Evolutionary conservation across 73 alveolate genomes (phyloP).

Genomic region (Effrenium voratum): DNA sequence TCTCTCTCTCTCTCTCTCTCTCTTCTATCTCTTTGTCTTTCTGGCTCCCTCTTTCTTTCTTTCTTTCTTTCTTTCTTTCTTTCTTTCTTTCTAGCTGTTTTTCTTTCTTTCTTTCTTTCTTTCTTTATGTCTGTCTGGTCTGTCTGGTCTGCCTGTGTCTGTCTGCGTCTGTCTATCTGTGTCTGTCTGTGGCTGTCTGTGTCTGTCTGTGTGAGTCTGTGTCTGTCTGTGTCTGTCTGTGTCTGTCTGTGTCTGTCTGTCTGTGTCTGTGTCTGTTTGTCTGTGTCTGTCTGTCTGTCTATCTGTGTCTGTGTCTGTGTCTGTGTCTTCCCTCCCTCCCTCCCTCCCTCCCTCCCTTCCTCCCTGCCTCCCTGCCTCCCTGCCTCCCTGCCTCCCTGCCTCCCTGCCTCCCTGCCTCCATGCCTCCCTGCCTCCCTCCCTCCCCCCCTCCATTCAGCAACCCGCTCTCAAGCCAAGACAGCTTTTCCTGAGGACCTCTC

Average conservation of each 20-base stretch:
- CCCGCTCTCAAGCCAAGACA: not conserved
- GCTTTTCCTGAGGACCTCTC: not conserved
- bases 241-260: not conserved
- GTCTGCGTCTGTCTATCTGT: not conserved
- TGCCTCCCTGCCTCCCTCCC: slow-evolving; percentile 17
- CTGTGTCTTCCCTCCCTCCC: not conserved
- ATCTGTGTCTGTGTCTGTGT: too few relatives aligned
- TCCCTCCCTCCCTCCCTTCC: not conserved
- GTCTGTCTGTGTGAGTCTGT: not conserved
- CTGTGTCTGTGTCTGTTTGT: not conserved
- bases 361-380: not conserved
- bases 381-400: slow-evolving; percentile 17
- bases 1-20: too few relatives aligned
- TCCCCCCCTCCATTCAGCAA: not conserved
- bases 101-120: too few relatives aligned
- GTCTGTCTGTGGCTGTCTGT: not conserved
- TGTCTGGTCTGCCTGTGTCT: too few relatives aligned
- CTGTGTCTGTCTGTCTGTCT: too few relatives aligned
- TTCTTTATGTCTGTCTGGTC: too few relatives aligned
- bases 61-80: too few relatives aligned
- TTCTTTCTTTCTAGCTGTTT: too few relatives aligned
- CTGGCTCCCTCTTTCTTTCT: too few relatives aligned
- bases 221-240: not conserved
- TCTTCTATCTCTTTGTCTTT: too few relatives aligned
- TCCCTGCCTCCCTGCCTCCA: slow-evolving; percentile 10